Evolutionary conservation across 495 filamentous ascomycete species (phyloP), one percentile per base, ranked within the genome.

Genomic region (Oidiodendron maius): DNA sequence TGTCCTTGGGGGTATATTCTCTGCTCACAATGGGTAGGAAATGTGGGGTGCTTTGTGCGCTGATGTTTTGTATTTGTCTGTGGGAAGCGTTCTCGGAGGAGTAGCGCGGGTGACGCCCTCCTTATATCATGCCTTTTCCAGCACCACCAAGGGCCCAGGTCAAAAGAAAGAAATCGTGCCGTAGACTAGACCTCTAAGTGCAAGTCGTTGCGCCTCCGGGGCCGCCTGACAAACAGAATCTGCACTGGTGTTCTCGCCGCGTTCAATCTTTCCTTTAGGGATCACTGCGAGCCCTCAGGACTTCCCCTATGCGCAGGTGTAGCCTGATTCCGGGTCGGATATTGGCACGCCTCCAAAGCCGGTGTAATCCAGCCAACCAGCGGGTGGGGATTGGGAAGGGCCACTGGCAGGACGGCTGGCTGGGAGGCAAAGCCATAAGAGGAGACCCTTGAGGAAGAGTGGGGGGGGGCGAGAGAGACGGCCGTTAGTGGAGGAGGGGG

Each of bases 131-230:
- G n/a, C n/a, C n/a, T n/a, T n/a, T n/a, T n/a, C n/a, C n/a, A n/a
- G n/a, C n/a, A n/a, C n/a, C n/a, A n/a, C n/a, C n/a, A 43, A 32
- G 30, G 28, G 16, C 5, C 22, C 4, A 20, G 3, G 15, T 40
- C 18, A 10, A 9, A 15, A 21, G 12, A 22, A 40, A 16, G 15
- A 38, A 15, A 15, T 15, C 4, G 17, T 15, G 17, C 11, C 8
- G 35, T 5, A 38, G 35, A 51, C 72, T 77, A 77, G 69, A 72
- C 78, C 76, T 69, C 75, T 80, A 83, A 84, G 78, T 81, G 80
- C 81, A 84, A 69, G 76, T 82, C 58, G 64, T 75, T 60, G 69
- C 75, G 16, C 6, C 9, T n/a, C 15, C 16, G 49, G 40, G 23
- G 16, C 24, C 34, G 40, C 12, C 53, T 61, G 48, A 52, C 56